These are phyloP conservation scores for Quercus phellos DNA, from an alignment of 331 rosid genomes.

Conservation along the genomic window DNA sequence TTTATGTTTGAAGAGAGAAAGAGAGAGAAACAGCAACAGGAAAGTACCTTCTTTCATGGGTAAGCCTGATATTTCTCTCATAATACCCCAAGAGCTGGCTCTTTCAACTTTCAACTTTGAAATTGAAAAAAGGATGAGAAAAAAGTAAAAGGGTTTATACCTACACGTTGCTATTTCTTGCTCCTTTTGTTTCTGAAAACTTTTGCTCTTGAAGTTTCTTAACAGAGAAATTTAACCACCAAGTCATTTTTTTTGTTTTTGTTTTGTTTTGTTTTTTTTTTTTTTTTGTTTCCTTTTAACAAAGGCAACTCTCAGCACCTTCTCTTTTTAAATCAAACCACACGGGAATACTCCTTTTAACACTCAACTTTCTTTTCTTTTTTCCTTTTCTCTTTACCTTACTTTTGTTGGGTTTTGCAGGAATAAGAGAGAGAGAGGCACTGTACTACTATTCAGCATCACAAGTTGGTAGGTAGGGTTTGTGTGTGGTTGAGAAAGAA, in stretches of 20 bases:
- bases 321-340: conserved; percentile 49
- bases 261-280: not conserved
- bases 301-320: conserved; percentile 37
- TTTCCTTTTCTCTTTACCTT: conserved; percentile 25
- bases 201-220: conserved; percentile 7
- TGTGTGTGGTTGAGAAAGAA: conserved; percentile 67
- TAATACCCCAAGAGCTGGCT: not conserved
- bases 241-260: conserved; percentile 10
- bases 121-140: conserved; percentile 23
- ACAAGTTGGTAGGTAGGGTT: conserved; percentile 58
- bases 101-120: conserved; percentile 21
- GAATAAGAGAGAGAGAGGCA: conserved; percentile 46
- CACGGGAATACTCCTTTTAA: conserved; percentile 56
- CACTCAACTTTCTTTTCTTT: conserved; percentile 27
- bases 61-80: conserved; percentile 26
- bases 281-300: conserved; percentile 25
- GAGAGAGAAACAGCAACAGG: conserved; percentile 9
- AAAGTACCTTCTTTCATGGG: conserved; percentile 35
- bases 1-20: not conserved
- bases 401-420: conserved; percentile 57
- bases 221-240: conserved; percentile 52
- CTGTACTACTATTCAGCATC: conserved; percentile 32
- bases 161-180: conserved; percentile 12
- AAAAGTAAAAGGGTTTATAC: not conserved
- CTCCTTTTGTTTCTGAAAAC: conserved; percentile 28